Percentiles rank a stretch among this genome's conserved stretches.
Evolutionary conservation across 768 basidiomycete genomes (phyloP).

Genomic region (Suillus sp.): DNA sequence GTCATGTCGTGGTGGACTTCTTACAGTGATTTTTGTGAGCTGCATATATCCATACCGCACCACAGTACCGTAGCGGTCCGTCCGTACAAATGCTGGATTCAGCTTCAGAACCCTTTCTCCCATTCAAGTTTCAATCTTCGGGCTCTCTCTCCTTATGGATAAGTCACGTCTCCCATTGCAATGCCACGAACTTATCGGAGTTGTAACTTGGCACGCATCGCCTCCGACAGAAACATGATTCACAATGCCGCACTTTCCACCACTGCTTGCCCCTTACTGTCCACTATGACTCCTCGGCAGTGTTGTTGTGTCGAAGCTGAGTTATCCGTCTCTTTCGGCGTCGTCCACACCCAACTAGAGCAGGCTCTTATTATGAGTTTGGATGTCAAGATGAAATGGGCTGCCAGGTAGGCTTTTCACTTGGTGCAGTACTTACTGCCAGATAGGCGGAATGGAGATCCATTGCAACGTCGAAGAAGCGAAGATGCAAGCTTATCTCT

Average conservation of each 20-base stretch:
- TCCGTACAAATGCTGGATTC: constrained; percentile 2
- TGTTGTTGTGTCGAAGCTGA: constrained; percentile 60
- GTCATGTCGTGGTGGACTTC: neutral
- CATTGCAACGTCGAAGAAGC: constrained; percentile 53
- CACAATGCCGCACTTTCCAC: constrained; percentile 53
- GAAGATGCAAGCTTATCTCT: constrained; percentile 62
- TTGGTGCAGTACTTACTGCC: neutral
- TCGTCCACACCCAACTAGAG: neutral
- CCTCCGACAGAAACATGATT: constrained; percentile 57
- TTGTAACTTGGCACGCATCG: constrained; percentile 48
- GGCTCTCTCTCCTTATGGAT: constrained; percentile 40
- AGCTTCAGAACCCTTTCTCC: constrained; percentile 55
- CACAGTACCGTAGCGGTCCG: neutral
- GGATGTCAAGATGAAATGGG: constrained; percentile 55
- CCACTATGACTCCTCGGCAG: constrained; percentile 71
- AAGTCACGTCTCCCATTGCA: constrained; percentile 53
- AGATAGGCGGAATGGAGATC: constrained; percentile 40
- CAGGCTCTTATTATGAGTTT: neutral
- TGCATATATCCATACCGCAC: neutral
- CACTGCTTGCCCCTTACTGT: constrained; percentile 60
- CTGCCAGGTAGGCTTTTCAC: constrained; percentile 44
- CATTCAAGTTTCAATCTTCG: constrained; percentile 45
- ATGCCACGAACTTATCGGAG: constrained; percentile 56
- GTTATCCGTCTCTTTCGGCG: constrained; percentile 44
- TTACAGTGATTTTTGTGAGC: constrained; percentile 33